Evolutionary conservation across 1,284 basidiomycete genomes (phyloP), one percentile per base, ranked within the genome.

Genomic region (Ceratobasidium sp.): DNA sequence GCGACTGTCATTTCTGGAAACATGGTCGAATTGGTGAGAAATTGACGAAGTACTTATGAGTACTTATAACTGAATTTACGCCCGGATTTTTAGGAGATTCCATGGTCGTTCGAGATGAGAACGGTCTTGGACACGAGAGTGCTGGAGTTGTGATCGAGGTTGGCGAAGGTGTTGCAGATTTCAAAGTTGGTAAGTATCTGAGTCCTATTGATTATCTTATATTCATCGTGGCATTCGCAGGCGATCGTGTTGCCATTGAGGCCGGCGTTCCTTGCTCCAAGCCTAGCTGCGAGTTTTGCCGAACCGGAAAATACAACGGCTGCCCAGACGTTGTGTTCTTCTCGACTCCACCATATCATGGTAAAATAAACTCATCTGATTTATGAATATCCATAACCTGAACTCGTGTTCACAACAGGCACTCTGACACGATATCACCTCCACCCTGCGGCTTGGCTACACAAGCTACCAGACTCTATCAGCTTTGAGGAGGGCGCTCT

Each of bases 391-490:
- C 8, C 16, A 16, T 32, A n/a, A 41, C 28, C 53, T 16, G n/a
- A 34, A n/a, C 6, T 50, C 18, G 57, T 16, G 46, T 48, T 53
- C 16, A 52, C 58, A 59, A 3, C 61, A 71, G 74, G 74, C 23
- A 74, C 81, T 14, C 76, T 84, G 28, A 82, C 81, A 2, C 78
- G 82, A 72, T 85, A 81, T 78, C 84, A 85, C 78, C 78, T 81
- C 23, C 85, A 86, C 76, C 85, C 85, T 0, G 84, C 84, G 0
- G 79, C 80, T 8, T 86, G 85, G 85, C 77, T 86, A 4, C 85
- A 87, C 80, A 81, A 81, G 74, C 78, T 86, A 4, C 85, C 85
- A 1, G 80, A 82, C 73, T 80, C 77, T 74, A 77, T 85, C 26
- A 79, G 78, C 5, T 84, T 75, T 76, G 85, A 86, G 73, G 85